These are phyloP conservation scores for Quercus wislizeni DNA, from an alignment of 306 rosid species.

Conservation along the genomic window DNA sequence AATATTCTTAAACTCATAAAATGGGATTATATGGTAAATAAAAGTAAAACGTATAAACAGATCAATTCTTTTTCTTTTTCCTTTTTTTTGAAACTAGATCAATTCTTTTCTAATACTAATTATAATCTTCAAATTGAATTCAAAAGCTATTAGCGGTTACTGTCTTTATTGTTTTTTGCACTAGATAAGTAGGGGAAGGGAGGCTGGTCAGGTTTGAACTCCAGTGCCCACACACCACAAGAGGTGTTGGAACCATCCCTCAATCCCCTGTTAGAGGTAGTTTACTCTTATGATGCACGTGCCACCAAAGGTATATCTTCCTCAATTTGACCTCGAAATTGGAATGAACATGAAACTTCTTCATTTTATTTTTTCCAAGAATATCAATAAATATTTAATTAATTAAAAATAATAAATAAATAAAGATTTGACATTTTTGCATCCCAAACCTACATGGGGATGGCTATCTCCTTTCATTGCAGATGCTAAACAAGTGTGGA, in stretches of 20 bases:
- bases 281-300: not conserved
- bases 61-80: too few species aligned
- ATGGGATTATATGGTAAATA: not conserved
- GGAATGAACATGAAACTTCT: not conserved
- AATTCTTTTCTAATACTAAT: not conserved
- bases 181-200: too few species aligned
- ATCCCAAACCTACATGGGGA: too few species aligned
- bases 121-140: not conserved
- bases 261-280: too few species aligned
- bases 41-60: not conserved
- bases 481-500: too few species aligned
- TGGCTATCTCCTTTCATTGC: too few species aligned
- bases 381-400: not conserved
- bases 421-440: too few species aligned
- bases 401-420: too few species aligned
- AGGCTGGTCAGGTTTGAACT: too few species aligned
- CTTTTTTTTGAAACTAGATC: too few species aligned
- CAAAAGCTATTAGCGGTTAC: not conserved
- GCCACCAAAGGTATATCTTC: not conserved
- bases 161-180: not conserved
- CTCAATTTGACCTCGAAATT: not conserved
- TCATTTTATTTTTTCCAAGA: not conserved
- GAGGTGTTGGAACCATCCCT: too few species aligned
- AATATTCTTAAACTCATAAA: not conserved
- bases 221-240: too few species aligned